Conservation (phyloP, 306 rosid genomes). For the Nissolia schottii region DNA sequence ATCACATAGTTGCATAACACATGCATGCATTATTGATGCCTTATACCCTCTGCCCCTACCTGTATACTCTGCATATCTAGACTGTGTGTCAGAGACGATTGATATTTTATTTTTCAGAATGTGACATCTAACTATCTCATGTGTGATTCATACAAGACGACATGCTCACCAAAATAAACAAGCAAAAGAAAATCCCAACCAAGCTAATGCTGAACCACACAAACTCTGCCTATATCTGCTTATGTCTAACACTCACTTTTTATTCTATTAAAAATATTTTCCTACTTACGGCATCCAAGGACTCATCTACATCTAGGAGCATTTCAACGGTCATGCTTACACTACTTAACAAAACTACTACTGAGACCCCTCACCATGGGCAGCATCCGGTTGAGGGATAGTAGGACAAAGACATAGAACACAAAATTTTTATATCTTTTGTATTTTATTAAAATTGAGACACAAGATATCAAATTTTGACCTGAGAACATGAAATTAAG, state of each 20-base stretch:
- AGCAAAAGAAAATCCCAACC: not conserved
- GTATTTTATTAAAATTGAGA: too few relatives aligned
- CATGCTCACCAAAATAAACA: slow-evolving; percentile 5
- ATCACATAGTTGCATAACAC: slow-evolving; percentile 3
- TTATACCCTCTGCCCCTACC: slow-evolving; percentile 7
- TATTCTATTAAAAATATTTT: not conserved
- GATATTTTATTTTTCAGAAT: slow-evolving; percentile 5
- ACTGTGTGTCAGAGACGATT: not conserved
- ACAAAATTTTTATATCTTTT: too few relatives aligned
- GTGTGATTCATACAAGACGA: not conserved
- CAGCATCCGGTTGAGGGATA: too few relatives aligned
- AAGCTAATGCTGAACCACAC: not conserved
- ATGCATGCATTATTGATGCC: slow-evolving; percentile 20
- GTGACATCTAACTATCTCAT: not conserved
- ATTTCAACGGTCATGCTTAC: not conserved
- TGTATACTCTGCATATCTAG: slow-evolving; percentile 7
- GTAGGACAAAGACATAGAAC: too few relatives aligned
- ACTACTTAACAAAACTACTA: not conserved
- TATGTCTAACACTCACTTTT: not conserved
- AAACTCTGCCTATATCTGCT: not conserved
- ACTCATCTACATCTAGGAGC: not conserved
- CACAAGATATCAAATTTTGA: too few relatives aligned
- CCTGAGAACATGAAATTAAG: too few relatives aligned
- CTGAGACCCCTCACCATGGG: not conserved
- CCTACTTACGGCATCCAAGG: not conserved